Evolutionary conservation across 139 green algal genomes (phyloP), one percentile per base, ranked within the genome.

Genomic region (Tetraselmis chui): DNA sequence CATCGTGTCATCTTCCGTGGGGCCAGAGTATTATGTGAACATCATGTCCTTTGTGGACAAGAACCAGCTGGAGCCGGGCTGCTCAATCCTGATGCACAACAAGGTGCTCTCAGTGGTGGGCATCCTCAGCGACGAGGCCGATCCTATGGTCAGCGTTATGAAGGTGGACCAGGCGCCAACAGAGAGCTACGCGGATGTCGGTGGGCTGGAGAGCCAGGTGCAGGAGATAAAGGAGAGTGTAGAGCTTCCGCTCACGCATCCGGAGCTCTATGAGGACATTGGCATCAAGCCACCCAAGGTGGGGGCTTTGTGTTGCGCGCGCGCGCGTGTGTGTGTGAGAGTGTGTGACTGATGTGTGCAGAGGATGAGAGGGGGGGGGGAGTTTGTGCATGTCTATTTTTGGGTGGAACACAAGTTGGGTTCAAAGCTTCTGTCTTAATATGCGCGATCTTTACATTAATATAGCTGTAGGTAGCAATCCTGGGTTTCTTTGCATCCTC

Each of bases 221-320:
- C 91, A 95, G 89, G 97, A 99, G 90, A 99, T 99, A 83, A 98
- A 99, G 85, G 97, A 99, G 91, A 97, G 97, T n/a, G 97, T 99
- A 78, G 97, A 99, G 90, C 93, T 99, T 83, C 97, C 97, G 0
- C 86, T 99, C 26, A 99, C 97, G 1, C 95, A 99, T 84, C 96
- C 97, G 1, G 97, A 99, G 91, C 93, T 99, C 76, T 99, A 99
- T 79, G 94, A 98, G 84, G 96, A 99, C 90, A 98, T 99, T 32
- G 97, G 97, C 67, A 99, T 99, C 90, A 98, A 99, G 85, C 97
- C 97, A 26, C 97, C 97, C 59, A 98, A 98, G 92, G 93, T 94
- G 77, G 0, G 79, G n/a, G n/a, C n/a, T n/a, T n/a, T n/a, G n/a
- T n/a, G n/a, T n/a, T n/a, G n/a, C n/a, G n/a, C n/a, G n/a, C n/a